Evolutionary conservation across 2,329 filamentous ascomycete species (phyloP).

Genomic region (Phialophora tarda): DNA sequence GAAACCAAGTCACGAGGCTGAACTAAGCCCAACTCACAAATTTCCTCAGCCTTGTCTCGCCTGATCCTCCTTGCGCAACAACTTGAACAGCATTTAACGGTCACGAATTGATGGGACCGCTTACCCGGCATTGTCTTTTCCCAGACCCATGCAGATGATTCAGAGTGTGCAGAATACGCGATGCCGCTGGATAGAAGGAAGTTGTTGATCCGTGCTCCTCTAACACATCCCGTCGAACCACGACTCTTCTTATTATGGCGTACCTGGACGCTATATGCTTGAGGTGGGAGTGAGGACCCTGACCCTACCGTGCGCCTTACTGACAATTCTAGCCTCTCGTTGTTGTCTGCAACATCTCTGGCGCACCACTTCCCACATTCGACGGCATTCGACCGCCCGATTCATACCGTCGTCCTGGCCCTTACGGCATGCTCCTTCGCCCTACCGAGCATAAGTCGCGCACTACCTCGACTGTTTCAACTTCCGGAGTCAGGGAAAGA

Average conservation of each 20-base stretch:
- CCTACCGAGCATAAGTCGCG: slow-evolving; percentile 48
- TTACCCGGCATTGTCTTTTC: too few relatives aligned
- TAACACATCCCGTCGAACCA: not conserved
- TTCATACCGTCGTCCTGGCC: slow-evolving; percentile 51
- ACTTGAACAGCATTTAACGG: not conserved
- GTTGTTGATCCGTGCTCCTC: not conserved
- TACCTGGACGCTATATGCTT: slow-evolving; percentile 25
- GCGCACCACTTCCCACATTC: slow-evolving; percentile 46
- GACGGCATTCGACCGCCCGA: slow-evolving; percentile 53
- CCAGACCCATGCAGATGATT: not conserved
- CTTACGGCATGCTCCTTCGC: slow-evolving; percentile 50
- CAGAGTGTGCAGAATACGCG: slow-evolving; percentile 10
- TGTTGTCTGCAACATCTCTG: slow-evolving; percentile 46
- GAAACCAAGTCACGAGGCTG: not conserved
- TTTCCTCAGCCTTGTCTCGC: not conserved
- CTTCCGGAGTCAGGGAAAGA: slow-evolving; percentile 10
- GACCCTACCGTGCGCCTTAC: not conserved
- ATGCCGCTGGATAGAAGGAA: slow-evolving; percentile 28
- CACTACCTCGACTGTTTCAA: slow-evolving; percentile 41
- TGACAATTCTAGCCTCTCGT: slow-evolving; percentile 37
- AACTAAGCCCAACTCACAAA: not conserved
- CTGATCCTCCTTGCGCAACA: not conserved
- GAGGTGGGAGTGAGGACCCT: slow-evolving; percentile 17
- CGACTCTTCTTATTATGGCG: slow-evolving; percentile 16
- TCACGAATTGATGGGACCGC: not conserved